Percentiles rank a stretch among this genome's conserved stretches.
phyloP scores from a whole-genome alignment of 1,139 yeast species.

The Scheffersomyces segobiensis region DNA sequence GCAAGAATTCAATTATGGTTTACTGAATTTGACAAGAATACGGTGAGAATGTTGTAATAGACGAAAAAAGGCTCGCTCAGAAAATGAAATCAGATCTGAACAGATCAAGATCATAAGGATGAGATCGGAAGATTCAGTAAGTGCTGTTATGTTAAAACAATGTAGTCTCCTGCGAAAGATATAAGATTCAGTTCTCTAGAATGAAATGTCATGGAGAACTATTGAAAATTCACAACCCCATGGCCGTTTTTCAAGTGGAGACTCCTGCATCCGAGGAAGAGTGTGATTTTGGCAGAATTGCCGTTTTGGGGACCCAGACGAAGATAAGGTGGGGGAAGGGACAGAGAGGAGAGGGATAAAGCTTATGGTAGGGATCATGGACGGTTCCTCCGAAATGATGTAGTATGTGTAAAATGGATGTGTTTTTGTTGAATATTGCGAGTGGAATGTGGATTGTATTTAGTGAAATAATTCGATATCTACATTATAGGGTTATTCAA shows the following conservation, averaged over 20 bases:
- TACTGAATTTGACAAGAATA: not conserved
- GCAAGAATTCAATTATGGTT: not conserved
- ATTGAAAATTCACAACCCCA: not conserved
- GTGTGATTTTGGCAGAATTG: constrained; percentile 1
- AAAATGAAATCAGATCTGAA: not conserved
- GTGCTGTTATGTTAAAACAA: not conserved
- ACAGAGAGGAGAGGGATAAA: not conserved
- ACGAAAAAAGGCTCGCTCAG: not conserved
- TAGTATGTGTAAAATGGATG: too few relatives aligned
- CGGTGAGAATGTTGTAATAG: not conserved
- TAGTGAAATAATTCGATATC: not conserved
- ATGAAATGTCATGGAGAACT: not conserved
- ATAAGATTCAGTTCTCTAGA: not conserved
- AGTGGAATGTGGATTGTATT: too few relatives aligned
- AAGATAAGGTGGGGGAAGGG: not conserved
- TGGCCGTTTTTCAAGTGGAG: not conserved
- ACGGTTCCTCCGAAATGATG: not conserved
- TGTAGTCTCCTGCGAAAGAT: not conserved
- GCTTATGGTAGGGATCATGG: not conserved
- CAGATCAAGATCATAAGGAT: not conserved
- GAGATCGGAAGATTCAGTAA: not conserved
- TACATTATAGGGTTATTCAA: not conserved
- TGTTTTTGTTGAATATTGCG: too few relatives aligned
- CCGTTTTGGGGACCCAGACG: not conserved
- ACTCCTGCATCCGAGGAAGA: not conserved